A percentile compares a stretch with the other conserved stretches of the same genome.
These are phyloP conservation scores for Coemansia sp. DNA, from an alignment of 192 early-diverging fungal genomes.

Conservation along the genomic window DNA sequence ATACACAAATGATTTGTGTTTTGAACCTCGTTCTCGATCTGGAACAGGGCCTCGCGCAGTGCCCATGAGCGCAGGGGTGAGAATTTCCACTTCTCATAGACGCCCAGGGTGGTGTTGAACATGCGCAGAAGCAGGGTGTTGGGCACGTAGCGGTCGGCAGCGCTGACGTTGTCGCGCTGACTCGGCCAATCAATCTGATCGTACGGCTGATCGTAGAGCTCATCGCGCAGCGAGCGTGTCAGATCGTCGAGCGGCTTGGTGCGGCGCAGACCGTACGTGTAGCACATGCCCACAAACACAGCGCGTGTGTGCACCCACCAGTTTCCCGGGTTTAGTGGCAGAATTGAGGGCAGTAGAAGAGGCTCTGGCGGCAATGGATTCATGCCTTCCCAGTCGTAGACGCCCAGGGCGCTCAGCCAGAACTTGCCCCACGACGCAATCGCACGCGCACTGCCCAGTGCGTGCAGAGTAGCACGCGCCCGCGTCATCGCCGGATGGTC, in stretches of 20 bases:
- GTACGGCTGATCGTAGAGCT: constrained; percentile 88
- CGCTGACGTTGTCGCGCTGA: constrained; percentile 79
- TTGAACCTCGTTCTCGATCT: constrained; percentile 84
- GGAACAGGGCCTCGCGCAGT: constrained; percentile 69
- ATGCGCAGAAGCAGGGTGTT: constrained; percentile 74
- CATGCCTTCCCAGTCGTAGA: constrained; percentile 95
- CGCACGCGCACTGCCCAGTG: constrained; percentile 79
- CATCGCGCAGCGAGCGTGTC: constrained; percentile 75
- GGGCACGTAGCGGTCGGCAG: constrained; percentile 81
- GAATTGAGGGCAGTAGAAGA: constrained; percentile 71
- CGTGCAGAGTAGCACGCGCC: constrained; percentile 79
- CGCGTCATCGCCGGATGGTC: constrained; percentile 85
- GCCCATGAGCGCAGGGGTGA: constrained; percentile 62
- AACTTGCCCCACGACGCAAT: constrained; percentile 98
- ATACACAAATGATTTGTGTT: constrained; percentile 88
- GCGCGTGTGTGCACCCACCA: constrained; percentile 94
- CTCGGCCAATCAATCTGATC: constrained; percentile 77
- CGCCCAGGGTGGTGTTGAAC: constrained; percentile 64
- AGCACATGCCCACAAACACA: constrained; percentile 96
- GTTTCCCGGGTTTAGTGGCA: constrained; percentile 84
- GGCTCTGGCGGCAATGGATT: constrained; percentile 96
- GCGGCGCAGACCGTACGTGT: constrained; percentile 74
- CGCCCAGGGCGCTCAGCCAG: constrained; percentile 87
- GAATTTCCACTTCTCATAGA: constrained; percentile 72
- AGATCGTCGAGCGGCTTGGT: constrained; percentile 63